phyloP scores from a whole-genome alignment of 495 filamentous ascomycete genomes.

The Letharia lupina region DNA sequence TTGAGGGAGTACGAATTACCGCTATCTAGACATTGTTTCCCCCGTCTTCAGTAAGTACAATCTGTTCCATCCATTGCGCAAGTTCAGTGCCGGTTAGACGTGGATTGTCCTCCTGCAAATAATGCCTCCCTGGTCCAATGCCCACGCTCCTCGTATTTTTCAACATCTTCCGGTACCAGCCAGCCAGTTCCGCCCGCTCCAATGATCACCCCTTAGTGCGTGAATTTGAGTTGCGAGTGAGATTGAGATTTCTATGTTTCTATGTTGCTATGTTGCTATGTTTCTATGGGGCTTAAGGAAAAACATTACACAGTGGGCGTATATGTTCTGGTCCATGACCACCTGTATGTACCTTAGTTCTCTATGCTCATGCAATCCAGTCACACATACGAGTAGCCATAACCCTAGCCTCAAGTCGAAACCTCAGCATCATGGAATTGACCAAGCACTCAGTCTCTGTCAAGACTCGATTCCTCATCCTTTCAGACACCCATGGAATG shows the following conservation, averaged over 20 bases:
- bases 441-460: slow-evolving; percentile 11
- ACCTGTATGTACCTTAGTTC: no score
- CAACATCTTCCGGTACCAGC: background rate
- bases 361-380: no score
- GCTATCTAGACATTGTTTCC: background rate
- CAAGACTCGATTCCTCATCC: slow-evolving; percentile 43
- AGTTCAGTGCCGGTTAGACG: background rate
- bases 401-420: no score
- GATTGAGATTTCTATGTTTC: no score
- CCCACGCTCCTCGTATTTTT: background rate
- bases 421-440: slow-evolving; percentile 1
- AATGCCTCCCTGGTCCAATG: background rate
- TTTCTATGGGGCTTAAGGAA: no score
- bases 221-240: no score
- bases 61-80: background rate
- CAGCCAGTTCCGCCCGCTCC: background rate
- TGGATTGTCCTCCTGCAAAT: background rate
- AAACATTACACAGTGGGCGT: no score
- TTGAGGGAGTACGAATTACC: background rate
- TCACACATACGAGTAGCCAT: no score
- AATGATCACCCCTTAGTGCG: background rate
- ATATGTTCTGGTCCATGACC: no score
- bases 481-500: slow-evolving; percentile 50
- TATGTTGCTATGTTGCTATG: no score
- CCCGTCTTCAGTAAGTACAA: background rate